Percentiles rank a stretch among this genome's conserved stretches.
Conservation (phyloP, 2,329 filamentous ascomycete genomes). For the Trichoderma simmonsii region DNA sequence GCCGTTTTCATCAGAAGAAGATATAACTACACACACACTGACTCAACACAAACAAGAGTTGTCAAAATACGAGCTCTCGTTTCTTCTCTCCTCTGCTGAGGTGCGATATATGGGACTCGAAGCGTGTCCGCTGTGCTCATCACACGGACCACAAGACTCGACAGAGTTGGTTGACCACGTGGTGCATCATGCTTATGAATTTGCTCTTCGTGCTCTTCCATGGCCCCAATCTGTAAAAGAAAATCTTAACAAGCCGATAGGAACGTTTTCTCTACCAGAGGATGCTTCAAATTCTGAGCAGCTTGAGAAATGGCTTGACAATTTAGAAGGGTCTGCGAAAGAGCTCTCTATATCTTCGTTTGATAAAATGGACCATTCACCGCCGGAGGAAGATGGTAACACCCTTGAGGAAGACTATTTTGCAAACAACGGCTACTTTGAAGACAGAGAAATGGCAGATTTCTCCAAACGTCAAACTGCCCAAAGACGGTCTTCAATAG, state of each 20-base stretch:
- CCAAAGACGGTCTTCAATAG: neutral
- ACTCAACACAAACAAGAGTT: neutral
- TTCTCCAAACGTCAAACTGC: neutral
- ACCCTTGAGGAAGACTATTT: neutral
- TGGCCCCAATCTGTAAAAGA: neutral
- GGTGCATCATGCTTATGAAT: neutral
- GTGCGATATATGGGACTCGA: neutral
- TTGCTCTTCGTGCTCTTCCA: neutral
- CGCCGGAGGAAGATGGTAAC: neutral
- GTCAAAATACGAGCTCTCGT: neutral
- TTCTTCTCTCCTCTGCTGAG: neutral
- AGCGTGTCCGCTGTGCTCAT: neutral
- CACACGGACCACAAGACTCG: neutral
- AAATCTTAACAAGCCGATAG: neutral
- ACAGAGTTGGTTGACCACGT: neutral
- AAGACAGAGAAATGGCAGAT: neutral
- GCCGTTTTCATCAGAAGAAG: neutral
- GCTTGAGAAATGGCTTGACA: neutral
- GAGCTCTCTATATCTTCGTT: neutral
- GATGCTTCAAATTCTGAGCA: neutral
- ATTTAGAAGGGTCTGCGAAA: neutral
- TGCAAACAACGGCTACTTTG: neutral
- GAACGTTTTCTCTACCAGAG: neutral
- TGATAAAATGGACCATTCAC: neutral
- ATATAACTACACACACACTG: neutral